Percentiles rank a stretch among this genome's conserved stretches.
Conservation (phyloP, 805 yeast species). For the Yamadazyma phyllophila region DNA sequence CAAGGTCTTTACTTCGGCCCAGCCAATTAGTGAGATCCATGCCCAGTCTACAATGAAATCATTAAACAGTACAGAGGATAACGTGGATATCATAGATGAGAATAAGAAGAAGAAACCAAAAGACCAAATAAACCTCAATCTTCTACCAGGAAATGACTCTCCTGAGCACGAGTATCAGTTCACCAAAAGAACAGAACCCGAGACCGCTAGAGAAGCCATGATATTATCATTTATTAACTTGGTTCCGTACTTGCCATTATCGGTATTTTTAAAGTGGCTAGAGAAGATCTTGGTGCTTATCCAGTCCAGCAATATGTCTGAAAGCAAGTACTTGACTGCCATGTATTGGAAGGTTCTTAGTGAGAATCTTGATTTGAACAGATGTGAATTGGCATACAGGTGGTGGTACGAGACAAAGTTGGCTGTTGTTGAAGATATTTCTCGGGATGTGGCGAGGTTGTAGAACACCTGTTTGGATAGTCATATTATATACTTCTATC, state of each 20-base stretch:
- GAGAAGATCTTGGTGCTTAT: conserved; percentile 39
- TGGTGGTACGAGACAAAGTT: conserved; percentile 58
- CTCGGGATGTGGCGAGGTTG: neutral
- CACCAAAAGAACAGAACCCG: conserved; percentile 27
- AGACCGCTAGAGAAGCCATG: conserved; percentile 49
- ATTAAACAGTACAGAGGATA: conserved; percentile 15
- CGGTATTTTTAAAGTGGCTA: conserved; percentile 46
- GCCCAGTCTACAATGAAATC: conserved; percentile 36
- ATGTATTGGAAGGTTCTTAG: conserved; percentile 54
- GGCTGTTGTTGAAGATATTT: neutral
- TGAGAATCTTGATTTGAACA: conserved; percentile 56
- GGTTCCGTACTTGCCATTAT: conserved; percentile 51
- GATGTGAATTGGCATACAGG: conserved; percentile 51
- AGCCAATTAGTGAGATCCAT: conserved; percentile 35
- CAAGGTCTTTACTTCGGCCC: conserved; percentile 30
- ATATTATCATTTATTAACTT: conserved; percentile 47
- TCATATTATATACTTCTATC: neutral
- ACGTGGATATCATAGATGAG: conserved; percentile 24
- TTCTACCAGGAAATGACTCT: conserved; percentile 11
- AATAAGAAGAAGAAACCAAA: conserved; percentile 35
- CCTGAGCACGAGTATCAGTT: conserved; percentile 17
- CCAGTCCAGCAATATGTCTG: conserved; percentile 31
- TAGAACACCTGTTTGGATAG: neutral
- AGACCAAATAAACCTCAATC: conserved; percentile 19
- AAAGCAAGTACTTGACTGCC: conserved; percentile 36